phyloP scores from a whole-genome alignment of 768 basidiomycete genomes.

The Russula foetens region DNA sequence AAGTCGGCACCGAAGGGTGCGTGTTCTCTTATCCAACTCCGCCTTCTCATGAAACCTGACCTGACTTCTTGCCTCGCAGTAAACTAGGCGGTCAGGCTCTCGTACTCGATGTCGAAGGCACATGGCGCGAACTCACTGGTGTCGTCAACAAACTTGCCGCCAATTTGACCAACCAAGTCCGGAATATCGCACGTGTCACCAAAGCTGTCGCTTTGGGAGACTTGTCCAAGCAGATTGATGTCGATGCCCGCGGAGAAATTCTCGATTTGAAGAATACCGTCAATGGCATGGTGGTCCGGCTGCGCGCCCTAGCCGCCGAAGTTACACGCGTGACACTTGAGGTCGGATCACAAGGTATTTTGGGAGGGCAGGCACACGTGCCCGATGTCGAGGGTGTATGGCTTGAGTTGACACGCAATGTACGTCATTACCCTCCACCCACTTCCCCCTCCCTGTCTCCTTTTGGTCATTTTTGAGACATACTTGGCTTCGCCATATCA shows the following conservation, averaged over 20 bases:
- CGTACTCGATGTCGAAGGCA: conserved; percentile 82
- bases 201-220: conserved; percentile 82
- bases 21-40: conserved; percentile 1
- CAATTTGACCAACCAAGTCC: conserved; percentile 53
- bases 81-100: conserved; percentile 80
- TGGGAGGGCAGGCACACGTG: conserved; percentile 80
- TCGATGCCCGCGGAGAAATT: conserved; percentile 83
- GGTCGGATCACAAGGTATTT: conserved; percentile 78
- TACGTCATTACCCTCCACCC: conserved; percentile 25
- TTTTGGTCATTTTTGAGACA: not conserved
- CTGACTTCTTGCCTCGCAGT: conserved; percentile 22
- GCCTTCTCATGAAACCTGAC: conserved; percentile 5
- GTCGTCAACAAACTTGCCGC: conserved; percentile 73
- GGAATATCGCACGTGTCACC: conserved; percentile 47
- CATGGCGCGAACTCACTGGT: conserved; percentile 72
- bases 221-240: conserved; percentile 78
- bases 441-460: not conserved
- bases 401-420: conserved; percentile 70
- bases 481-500: not conserved
- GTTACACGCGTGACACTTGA: conserved; percentile 76
- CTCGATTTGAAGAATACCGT: conserved; percentile 60
- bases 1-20: conserved; percentile 61
- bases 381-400: conserved; percentile 82
- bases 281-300: conserved; percentile 38
- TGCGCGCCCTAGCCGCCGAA: conserved; percentile 63